phyloP scores from a whole-genome alignment of 495 filamentous ascomycete genomes.

The Pyrenula aspistea region DNA sequence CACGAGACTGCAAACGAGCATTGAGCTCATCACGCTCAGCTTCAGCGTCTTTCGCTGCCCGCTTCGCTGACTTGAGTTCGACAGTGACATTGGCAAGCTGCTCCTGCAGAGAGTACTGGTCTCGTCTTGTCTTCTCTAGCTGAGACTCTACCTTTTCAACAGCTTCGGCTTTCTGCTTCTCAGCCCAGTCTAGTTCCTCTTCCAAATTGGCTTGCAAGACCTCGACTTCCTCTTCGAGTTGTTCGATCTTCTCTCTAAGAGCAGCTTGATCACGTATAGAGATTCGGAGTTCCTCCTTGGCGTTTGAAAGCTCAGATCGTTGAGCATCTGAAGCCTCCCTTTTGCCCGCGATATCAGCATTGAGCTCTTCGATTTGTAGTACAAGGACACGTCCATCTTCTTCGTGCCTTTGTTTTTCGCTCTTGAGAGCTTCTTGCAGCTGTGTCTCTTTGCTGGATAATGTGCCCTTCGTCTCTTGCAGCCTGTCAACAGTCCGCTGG shows the following conservation, averaged over 20 bases:
- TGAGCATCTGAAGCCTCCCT: slow-evolving; percentile 39
- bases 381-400: slow-evolving; percentile 42
- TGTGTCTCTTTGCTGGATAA: slow-evolving; percentile 52
- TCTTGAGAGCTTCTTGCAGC: slow-evolving; percentile 49
- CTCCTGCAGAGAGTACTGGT: slow-evolving; percentile 52
- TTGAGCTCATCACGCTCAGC: slow-evolving; percentile 55
- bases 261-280: slow-evolving; percentile 50
- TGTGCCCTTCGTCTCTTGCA: slow-evolving; percentile 56
- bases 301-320: slow-evolving; percentile 43
- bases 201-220: slow-evolving; percentile 62
- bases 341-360: slow-evolving; percentile 42
- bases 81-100: slow-evolving; percentile 47
- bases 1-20: slow-evolving; percentile 36
- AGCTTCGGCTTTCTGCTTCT: slow-evolving; percentile 35
- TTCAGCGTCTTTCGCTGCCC: slow-evolving; percentile 38
- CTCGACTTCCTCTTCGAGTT: slow-evolving; percentile 71
- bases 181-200: slow-evolving; percentile 58
- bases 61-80: slow-evolving; percentile 45
- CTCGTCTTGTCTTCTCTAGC: slow-evolving; percentile 35
- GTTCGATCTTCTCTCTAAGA: slow-evolving; percentile 55
- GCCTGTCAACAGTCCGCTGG: slow-evolving; percentile 56
- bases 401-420: slow-evolving; percentile 43
- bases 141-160: slow-evolving; percentile 35
- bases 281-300: slow-evolving; percentile 56
- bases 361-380: slow-evolving; percentile 45